A percentile compares a stretch with the other conserved stretches of the same genome.
Evolutionary conservation across 176 grass and related monocot genomes (phyloP).

Genomic region (Phoenix roebelenii): DNA sequence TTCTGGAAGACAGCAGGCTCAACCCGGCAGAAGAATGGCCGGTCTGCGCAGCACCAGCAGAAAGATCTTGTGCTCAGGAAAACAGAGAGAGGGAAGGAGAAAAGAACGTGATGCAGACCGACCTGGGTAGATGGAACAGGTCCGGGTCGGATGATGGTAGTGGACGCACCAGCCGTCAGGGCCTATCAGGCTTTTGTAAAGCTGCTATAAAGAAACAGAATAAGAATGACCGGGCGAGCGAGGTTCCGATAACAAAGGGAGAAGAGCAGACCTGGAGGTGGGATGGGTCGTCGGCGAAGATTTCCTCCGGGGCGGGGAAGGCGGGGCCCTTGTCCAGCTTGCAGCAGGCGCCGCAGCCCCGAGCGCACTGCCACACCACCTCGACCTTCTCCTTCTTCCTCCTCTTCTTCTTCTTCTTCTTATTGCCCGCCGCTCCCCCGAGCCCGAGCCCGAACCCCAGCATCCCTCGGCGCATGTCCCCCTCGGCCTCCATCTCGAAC

Average conservation of each 20-base stretch:
- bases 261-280: slow-evolving; percentile 33
- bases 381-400: slow-evolving; percentile 21
- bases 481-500: too few species aligned
- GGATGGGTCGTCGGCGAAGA: slow-evolving; percentile 44
- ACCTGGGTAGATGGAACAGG: slow-evolving; percentile 53
- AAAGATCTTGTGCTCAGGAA: too few species aligned
- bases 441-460: too few species aligned
- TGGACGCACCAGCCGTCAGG: slow-evolving; percentile 65
- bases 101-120: neutral
- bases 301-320: slow-evolving; percentile 50
- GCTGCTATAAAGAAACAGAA: slow-evolving; percentile 12
- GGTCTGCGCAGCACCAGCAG: slow-evolving; percentile 23
- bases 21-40: slow-evolving; percentile 55
- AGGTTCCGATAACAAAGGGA: neutral
- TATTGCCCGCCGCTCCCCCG: too few species aligned
- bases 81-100: too few species aligned
- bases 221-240: too few species aligned
- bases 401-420: slow-evolving; percentile 7
- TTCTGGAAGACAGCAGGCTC: slow-evolving; percentile 59
- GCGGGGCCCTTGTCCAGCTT: slow-evolving; percentile 72
- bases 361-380: slow-evolving; percentile 50
- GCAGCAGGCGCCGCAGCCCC: slow-evolving; percentile 76
- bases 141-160: slow-evolving; percentile 44
- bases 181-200: slow-evolving; percentile 64
- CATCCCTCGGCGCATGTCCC: too few species aligned